Base-by-base conservation (phyloP, 768 basidiomycete species). In the Arthromyces matolae region DNA sequence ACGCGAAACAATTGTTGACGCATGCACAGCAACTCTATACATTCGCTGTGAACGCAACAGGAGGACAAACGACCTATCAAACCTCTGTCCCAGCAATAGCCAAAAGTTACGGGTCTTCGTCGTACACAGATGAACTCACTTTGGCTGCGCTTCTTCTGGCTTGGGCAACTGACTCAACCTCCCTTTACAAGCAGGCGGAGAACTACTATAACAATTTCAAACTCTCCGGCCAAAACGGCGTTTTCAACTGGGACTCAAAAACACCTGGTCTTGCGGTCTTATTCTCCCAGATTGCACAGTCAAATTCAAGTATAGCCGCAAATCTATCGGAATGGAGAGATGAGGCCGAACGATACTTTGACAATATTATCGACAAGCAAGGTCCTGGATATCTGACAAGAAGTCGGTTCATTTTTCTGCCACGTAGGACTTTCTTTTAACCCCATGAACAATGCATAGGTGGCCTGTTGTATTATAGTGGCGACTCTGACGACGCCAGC, bases 211-310 rank as follows among this genome's bases (percentile, higher is more conserved):
- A 67, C 8, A 66, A 78, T 25, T 87, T 79, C 59, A 63, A 72
- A 19, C 71, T 94, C 0, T 63, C 66, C 2, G 71, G 71, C 1
- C 68, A 75, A 27, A 67, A 82, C 36, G 66, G 71, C 2, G 81
- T 86, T 5, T 88, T 93, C 67, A 93, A 93, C 62, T 97, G 93
- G 93, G 93, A 93, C 60, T 78, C 80, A 3, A 87, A 89, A 63
- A 80, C 78, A 1, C 86, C 90, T 1, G 93, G 84, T 2, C 59
- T 91, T 0, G 77, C 81, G 33, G 78, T 94, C 16, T 66, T 95
- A 6, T 88, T 85, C 50, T 76, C 85, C 1, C 89, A 95, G 57
- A 71, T 90, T 22, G 79, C 82, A 1, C 71, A 80, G 42, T 75
- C 79, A 2, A 73, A 80, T 45, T 73, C 80, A 2, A 59, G 61